phyloP scores from a whole-genome alignment of 768 basidiomycete species.

The Psilocybe sp. region DNA sequence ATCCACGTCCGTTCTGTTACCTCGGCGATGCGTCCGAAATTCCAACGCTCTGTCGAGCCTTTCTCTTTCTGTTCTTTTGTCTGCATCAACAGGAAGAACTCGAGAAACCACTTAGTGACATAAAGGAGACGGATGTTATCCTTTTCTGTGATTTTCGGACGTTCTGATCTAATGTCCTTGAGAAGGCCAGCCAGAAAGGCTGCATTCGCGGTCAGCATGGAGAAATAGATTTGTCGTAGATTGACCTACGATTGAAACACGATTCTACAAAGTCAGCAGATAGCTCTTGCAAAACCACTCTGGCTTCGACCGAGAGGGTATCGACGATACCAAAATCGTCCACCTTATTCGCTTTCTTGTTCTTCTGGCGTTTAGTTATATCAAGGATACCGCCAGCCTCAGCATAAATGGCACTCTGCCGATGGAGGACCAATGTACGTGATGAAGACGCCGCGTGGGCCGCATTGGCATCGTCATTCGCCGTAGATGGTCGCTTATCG shows the following conservation, averaged over 20 bases:
- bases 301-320: conserved; percentile 64
- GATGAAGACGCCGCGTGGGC: conserved; percentile 29
- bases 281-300: conserved; percentile 60
- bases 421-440: conserved; percentile 75
- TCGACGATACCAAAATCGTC: conserved; percentile 72
- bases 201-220: conserved; percentile 26
- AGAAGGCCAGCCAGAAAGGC: conserved; percentile 84
- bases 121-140: conserved; percentile 89
- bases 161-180: conserved; percentile 91
- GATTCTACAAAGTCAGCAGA: conserved; percentile 74
- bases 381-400: conserved; percentile 74
- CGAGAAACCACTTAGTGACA: conserved; percentile 88
- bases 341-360: conserved; percentile 55
- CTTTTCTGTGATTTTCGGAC: conserved; percentile 90
- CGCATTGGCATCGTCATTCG: conserved; percentile 16
- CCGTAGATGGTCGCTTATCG: conserved; percentile 35
- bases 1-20: conserved; percentile 87
- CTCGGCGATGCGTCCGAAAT: conserved; percentile 75
- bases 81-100: conserved; percentile 74
- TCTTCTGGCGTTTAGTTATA: conserved; percentile 57
- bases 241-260: conserved; percentile 82
- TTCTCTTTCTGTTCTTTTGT: conserved; percentile 33
- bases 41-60: conserved; percentile 40
- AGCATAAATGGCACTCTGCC: conserved; percentile 72
- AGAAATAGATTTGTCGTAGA: conserved; percentile 6